phyloP scores from a whole-genome alignment of 305 asterid species.

The Plantago coronopus region DNA sequence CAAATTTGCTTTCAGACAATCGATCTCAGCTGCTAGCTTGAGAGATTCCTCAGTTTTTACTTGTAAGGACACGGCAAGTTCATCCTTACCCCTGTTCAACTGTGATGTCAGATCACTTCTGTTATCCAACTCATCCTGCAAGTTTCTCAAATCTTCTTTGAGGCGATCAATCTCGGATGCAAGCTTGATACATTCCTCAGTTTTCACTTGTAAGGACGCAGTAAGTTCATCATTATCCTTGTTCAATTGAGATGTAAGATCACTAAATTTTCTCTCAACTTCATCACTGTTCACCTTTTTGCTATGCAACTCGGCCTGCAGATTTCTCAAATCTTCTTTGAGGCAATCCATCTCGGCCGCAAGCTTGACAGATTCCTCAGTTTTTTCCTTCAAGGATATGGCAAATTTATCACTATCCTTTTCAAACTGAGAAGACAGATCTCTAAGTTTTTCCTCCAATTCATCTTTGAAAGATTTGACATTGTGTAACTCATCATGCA shows the following conservation, averaged over 20 bases:
- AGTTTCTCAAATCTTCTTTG: constrained; percentile 43
- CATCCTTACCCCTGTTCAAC: constrained; percentile 51
- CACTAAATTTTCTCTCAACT: constrained; percentile 45
- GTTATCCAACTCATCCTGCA: constrained; percentile 47
- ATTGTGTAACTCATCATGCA: constrained; percentile 46
- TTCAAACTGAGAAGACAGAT: constrained; percentile 47
- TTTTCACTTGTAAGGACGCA: constrained; percentile 41
- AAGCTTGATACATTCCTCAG: constrained; percentile 52
- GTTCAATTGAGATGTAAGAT: constrained; percentile 45
- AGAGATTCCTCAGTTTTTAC: constrained; percentile 48
- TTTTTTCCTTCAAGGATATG: constrained; percentile 42
- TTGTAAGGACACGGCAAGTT: constrained; percentile 41
- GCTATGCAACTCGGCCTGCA: constrained; percentile 46
- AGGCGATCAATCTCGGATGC: constrained; percentile 45
- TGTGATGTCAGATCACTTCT: constrained; percentile 52
- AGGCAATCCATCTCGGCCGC: constrained; percentile 47
- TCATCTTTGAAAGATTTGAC: constrained; percentile 48
- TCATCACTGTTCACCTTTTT: constrained; percentile 48
- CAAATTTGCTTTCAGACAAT: constrained; percentile 46
- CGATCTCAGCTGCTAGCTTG: constrained; percentile 52
- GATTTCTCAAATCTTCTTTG: constrained; percentile 44
- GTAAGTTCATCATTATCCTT: constrained; percentile 54
- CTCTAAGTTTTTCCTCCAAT: constrained; percentile 48
- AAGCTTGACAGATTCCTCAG: constrained; percentile 53
- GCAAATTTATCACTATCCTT: constrained; percentile 54